phyloP scores from a whole-genome alignment of 371 early-diverging fungal genomes.

The Sporodiniella umbellata region DNA sequence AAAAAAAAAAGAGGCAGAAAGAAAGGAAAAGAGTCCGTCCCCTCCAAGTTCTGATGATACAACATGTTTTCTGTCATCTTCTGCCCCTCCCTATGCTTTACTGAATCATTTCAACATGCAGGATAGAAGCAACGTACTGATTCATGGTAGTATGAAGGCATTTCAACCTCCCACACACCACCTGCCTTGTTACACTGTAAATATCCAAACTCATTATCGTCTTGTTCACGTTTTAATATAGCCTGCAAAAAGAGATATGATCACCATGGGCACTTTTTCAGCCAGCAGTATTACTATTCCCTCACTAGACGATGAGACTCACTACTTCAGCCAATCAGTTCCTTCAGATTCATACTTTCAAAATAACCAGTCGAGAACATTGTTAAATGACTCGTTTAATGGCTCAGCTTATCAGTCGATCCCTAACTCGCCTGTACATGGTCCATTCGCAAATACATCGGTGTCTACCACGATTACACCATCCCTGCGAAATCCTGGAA shows the following conservation, averaged over 20 bases:
- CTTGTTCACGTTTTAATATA: not conserved
- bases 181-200: conserved; percentile 8
- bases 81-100: conserved; percentile 25
- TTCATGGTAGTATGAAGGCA: conserved; percentile 4
- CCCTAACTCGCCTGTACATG: not conserved
- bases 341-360: conserved; percentile 14
- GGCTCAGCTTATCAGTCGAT: not conserved
- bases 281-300: conserved; percentile 16
- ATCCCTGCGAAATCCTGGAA: conserved; percentile 24
- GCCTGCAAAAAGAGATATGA: conserved; percentile 16
- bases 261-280: not conserved
- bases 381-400: not conserved
- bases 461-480: conserved; percentile 17
- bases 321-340: conserved; percentile 13
- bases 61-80: conserved; percentile 18
- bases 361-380: not conserved
- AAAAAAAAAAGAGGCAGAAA: conserved; percentile 29
- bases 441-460: not conserved
- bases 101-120: conserved; percentile 6
- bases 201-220: not conserved
- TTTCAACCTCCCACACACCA: not conserved
- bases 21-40: not conserved
- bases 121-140: conserved; percentile 1
- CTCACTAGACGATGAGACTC: conserved; percentile 7
- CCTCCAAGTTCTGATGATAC: conserved; percentile 9